Conservation (phyloP, 1,284 basidiomycete genomes). For the Trametes versicolor region DNA sequence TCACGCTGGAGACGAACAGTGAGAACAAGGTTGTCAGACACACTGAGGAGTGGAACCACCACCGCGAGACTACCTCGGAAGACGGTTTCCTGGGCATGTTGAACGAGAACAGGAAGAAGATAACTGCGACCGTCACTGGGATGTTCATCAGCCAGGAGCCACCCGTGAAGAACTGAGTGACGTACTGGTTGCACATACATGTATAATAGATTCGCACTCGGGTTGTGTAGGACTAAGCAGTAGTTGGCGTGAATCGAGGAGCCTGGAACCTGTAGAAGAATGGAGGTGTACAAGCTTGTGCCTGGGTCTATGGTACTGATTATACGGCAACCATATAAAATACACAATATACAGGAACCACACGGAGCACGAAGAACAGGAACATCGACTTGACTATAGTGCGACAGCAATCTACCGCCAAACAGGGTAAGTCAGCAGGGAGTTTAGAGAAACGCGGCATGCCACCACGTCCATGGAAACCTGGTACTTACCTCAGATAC, state of each 20-base stretch:
- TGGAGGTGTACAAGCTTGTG: too few relatives aligned
- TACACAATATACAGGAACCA: too few relatives aligned
- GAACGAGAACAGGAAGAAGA: conserved; percentile 58
- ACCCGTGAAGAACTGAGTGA: conserved; percentile 27
- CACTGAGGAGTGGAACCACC: conserved; percentile 60
- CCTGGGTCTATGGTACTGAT: background rate
- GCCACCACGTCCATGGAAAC: too few relatives aligned
- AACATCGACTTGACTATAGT: too few relatives aligned
- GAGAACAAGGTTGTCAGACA: conserved; percentile 52
- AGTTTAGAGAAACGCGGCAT: too few relatives aligned
- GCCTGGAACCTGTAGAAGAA: too few relatives aligned
- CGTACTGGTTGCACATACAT: background rate
- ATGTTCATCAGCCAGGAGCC: conserved; percentile 42
- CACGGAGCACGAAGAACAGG: too few relatives aligned
- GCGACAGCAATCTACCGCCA: too few relatives aligned
- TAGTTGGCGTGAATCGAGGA: too few relatives aligned
- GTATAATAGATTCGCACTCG: background rate
- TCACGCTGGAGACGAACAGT: conserved; percentile 55
- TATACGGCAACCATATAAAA: background rate
- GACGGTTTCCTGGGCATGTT: conserved; percentile 59
- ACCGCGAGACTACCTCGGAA: conserved; percentile 50
- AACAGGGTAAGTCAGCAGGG: too few relatives aligned
- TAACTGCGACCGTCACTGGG: conserved; percentile 52
- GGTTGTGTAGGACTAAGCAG: too few relatives aligned
- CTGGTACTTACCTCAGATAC: background rate